Percentiles rank a stretch among this genome's conserved stretches.
These are phyloP conservation scores for Candida lessepsii DNA, from an alignment of 805 yeast genomes.

Conservation along the genomic window DNA sequence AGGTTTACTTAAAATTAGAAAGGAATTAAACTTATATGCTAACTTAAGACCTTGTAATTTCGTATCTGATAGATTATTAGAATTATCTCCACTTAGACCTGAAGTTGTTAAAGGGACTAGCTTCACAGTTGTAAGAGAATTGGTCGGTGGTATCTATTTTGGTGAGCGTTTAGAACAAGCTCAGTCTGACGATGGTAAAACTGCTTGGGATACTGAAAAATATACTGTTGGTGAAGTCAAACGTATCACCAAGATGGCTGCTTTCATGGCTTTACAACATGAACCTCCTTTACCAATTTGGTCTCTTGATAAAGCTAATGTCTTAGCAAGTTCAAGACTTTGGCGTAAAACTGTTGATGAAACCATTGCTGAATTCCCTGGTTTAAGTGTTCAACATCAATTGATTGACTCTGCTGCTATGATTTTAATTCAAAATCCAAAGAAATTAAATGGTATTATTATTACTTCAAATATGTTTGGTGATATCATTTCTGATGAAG, in stretches of 20 bases:
- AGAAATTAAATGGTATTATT: constrained; percentile 86
- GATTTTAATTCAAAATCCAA: constrained; percentile 92
- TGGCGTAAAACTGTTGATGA: constrained; percentile 94
- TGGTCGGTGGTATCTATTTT: constrained; percentile 97
- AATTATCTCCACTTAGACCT: constrained; percentile 82
- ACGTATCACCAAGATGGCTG: constrained; percentile 98
- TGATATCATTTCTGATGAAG: constrained; percentile 97
- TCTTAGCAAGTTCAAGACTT: constrained; percentile 89
- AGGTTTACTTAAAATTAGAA: constrained; percentile 90
- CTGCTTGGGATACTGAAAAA: constrained; percentile 91
- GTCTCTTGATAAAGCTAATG: constrained; percentile 97
- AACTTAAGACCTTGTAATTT: constrained; percentile 96
- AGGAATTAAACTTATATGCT: constrained; percentile 91
- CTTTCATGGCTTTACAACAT: constrained; percentile 89
- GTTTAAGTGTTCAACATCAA: constrained; percentile 83
- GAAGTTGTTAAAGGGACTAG: constrained; percentile 88
- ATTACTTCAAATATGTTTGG: constrained; percentile 97
- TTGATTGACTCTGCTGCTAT: constrained; percentile 98
- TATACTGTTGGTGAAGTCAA: constrained; percentile 90
- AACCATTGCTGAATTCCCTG: constrained; percentile 89
- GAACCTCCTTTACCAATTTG: constrained; percentile 93
- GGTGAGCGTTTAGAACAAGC: constrained; percentile 94
- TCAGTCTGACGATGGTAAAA: constrained; percentile 58
- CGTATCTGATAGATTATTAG: constrained; percentile 78
- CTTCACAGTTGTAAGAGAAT: constrained; percentile 90